A percentile compares a stretch with the other conserved stretches of the same genome.
Evolutionary conservation across 1,139 yeast species (phyloP).

Genomic region (Ogataea hybrid): DNA sequence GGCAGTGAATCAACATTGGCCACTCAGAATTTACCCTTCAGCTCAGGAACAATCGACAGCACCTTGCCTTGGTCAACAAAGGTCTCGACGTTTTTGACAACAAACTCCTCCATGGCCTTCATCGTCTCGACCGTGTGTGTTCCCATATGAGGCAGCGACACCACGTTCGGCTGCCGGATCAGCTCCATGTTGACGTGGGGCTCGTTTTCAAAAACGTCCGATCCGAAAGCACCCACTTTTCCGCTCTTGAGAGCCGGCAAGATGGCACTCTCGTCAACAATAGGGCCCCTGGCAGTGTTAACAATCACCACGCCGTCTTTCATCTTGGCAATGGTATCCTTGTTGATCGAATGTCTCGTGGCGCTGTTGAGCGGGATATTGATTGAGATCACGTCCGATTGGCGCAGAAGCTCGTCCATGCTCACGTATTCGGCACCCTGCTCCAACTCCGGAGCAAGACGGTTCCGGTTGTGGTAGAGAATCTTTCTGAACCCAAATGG

Average conservation of each 20-base stretch:
- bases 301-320: constrained; percentile 69
- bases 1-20: too few species aligned
- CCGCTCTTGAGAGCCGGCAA: constrained; percentile 63
- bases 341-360: constrained; percentile 56
- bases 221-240: constrained; percentile 68
- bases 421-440: constrained; percentile 50
- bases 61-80: constrained; percentile 59
- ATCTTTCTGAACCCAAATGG: constrained; percentile 65
- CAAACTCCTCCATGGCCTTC: constrained; percentile 52
- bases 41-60: constrained; percentile 66
- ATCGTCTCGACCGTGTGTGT: constrained; percentile 64
- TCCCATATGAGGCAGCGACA: constrained; percentile 80
- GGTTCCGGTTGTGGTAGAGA: constrained; percentile 61
- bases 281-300: constrained; percentile 65
- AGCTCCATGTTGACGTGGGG: constrained; percentile 67
- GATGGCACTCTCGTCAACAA: constrained; percentile 52
- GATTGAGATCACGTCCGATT: constrained; percentile 59
- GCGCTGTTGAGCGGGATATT: constrained; percentile 58
- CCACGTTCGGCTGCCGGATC: constrained; percentile 52
- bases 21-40: constrained; percentile 17
- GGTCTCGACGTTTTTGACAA: constrained; percentile 42
- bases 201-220: constrained; percentile 85
- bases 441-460: constrained; percentile 53
- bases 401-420: constrained; percentile 53
- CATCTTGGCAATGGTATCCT: constrained; percentile 52